Percentiles rank a stretch among this genome's conserved stretches.
These are phyloP conservation scores for Pseudevernia furfuracea DNA, from an alignment of 495 filamentous ascomycete genomes.

Conservation along the genomic window DNA sequence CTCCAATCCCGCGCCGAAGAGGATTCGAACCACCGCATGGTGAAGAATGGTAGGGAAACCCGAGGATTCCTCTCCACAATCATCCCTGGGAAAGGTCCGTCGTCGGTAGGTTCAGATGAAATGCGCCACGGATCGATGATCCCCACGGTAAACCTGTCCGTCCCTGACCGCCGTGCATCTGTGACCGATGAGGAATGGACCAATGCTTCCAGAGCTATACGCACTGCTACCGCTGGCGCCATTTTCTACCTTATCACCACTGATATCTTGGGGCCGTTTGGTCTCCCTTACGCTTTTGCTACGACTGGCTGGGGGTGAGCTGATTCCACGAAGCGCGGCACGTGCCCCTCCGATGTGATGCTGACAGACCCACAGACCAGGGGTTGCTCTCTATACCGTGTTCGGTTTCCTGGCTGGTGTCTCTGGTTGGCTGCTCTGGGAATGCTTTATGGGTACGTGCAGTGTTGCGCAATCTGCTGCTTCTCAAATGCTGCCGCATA, in stretches of 20 bases:
- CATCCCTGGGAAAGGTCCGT: conserved; percentile 11
- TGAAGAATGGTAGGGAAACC: neutral
- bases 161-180: conserved; percentile 11
- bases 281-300: conserved; percentile 34
- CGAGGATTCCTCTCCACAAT: conserved; percentile 14
- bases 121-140: neutral
- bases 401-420: conserved; percentile 35
- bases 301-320: conserved; percentile 29
- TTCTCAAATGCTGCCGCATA: neutral
- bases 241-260: conserved; percentile 54
- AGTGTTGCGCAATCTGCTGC: conserved; percentile 24
- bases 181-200: conserved; percentile 41
- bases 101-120: neutral
- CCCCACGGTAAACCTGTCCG: neutral
- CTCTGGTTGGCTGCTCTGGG: conserved; percentile 51
- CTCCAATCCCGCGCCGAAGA: conserved; percentile 19
- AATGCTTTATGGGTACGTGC: conserved; percentile 49
- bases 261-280: conserved; percentile 54
- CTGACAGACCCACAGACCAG: conserved; percentile 21
- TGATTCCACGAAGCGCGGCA: neutral
- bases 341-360: neutral
- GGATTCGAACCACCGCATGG: neutral
- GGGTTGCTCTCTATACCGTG: conserved; percentile 32
- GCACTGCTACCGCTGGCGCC: conserved; percentile 41
- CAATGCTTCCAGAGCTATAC: conserved; percentile 38